Evolutionary conservation across 495 filamentous ascomycete genomes (phyloP), one percentile per base, ranked within the genome.

Genomic region (Venustampulla echinocandica): DNA sequence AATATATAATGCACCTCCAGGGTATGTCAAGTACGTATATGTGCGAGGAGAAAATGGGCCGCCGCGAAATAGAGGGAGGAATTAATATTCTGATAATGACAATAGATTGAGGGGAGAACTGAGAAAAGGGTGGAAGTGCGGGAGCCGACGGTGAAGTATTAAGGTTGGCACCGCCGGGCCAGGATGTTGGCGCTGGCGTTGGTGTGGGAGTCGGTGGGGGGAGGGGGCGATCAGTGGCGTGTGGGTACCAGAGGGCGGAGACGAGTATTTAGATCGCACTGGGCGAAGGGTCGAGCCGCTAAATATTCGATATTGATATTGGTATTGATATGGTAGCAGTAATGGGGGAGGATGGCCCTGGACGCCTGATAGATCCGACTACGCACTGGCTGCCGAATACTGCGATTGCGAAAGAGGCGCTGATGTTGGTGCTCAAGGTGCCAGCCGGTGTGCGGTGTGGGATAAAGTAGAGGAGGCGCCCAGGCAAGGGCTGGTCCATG

Each of bases 1-100:
- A 44, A 47, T 42, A 33, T 30, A 43, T n/a, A 23, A 40, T 28
- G 42, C 46, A 58, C 55, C 55, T 21, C 55, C 55, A 49, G 55
- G 55, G 55, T 43, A 54, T 23, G 30, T 44, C 37, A 34, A 45
- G 48, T 46, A 41, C 33, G 36, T 42, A 46, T 46, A 28, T 42
- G 43, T 38, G 35, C 50, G 40, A 57, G 24, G 18, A 40, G 4
- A 35, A 47, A 50, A 50, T 24, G 13, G 40, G 37, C 50, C n/a
- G 42, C 14, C 43, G 50, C 19, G 7, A 42, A 10, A 53, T 21
- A n/a, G n/a, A n/a, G n/a, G n/a, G 10, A 19, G 22, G 17, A 38
- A 45, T 40, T 20, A 23, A 33, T 44, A 19, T 44, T 44, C 39
- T 41, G 32, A 17, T 14, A 34, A 22, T 15, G 40, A 32, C 4